Base-by-base conservation (phyloP, 2,329 filamentous ascomycete species). In the Fusarium algeriense region DNA sequence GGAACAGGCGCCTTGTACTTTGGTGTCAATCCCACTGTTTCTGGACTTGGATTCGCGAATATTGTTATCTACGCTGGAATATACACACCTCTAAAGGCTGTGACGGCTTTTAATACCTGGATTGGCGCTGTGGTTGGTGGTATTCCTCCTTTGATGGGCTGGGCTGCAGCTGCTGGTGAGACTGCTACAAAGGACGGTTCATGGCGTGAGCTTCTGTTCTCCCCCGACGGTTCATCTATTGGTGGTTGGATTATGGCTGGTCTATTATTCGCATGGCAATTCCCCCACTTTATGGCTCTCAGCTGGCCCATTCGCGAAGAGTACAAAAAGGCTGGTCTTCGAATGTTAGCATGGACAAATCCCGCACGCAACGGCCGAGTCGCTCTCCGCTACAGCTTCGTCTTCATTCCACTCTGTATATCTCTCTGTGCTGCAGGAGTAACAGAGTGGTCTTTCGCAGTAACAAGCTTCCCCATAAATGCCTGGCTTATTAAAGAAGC, bases 71-170 rank as follows among this genome's bases (percentile, higher is more conserved):
- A 99, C 75, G 96, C 95, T 0, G 95, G 93, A 61, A 85, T 95
- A 1, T 99, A 99, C 81, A 99, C 96, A 0, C 95, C 95, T 0
- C 83, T 98, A 77, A 99, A 99, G 83, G 91, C 94, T 10, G 84
- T 98, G 15, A 93, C 92, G 6, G 92, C 91, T 13, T 83, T 95
- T 64, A 99, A 99, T 78, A 99, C 96, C 0, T 99, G 96, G 96
- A 88, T 97, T 19, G 96, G 96, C 19, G 96, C 95, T 6, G 82
- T 99, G 0, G 93, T 99, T 0, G 96, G 96, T 67, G 95, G 92
- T 2, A 97, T 99, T 61, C 95, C 96, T 1, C 96, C 96, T 1
- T 83, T 99, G 35, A 99, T 99, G 96, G 96, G 96, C 71, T 99
- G 96, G 96, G 93, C 94, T 19, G 96, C 96, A 0, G 96, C 96